Conservation (phyloP, 805 yeast species). For the Metschnikowia aberdeeniae region DNA sequence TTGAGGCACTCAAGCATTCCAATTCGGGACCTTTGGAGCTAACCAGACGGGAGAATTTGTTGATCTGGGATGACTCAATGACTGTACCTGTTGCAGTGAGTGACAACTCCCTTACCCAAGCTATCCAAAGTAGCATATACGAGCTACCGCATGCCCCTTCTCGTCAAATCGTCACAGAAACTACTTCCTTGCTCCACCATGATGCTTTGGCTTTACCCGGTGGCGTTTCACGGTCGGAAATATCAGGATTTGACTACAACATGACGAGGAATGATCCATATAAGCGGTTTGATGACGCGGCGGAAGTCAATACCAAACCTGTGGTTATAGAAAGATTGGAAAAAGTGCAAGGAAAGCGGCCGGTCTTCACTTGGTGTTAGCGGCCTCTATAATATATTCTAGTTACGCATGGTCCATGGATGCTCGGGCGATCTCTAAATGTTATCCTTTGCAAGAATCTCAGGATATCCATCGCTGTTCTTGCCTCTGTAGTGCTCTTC, state of each 20-base stretch:
- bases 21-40: constrained; percentile 67
- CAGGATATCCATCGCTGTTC: constrained; percentile 17
- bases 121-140: constrained; percentile 33
- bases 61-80: constrained; percentile 60
- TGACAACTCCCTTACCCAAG: constrained; percentile 33
- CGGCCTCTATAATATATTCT: neutral
- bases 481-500: constrained; percentile 10
- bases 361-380: constrained; percentile 63
- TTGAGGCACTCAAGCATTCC: constrained; percentile 54
- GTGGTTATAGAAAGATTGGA: constrained; percentile 61
- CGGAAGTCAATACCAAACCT: constrained; percentile 28
- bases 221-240: neutral
- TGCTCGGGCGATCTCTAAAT: neutral
- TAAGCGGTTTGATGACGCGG: neutral
- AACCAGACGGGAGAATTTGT: constrained; percentile 52
- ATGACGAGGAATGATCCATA: constrained; percentile 11
- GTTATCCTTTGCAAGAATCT: constrained; percentile 13
- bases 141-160: constrained; percentile 9
- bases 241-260: constrained; percentile 25
- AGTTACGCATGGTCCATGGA: neutral
- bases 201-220: neutral
- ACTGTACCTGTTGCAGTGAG: constrained; percentile 43
- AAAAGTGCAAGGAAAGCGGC: constrained; percentile 51
- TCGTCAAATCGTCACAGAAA: neutral
- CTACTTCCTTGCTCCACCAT: neutral